phyloP scores from a whole-genome alignment of 345 rosid species.

The Sonneratia caseolaris region DNA sequence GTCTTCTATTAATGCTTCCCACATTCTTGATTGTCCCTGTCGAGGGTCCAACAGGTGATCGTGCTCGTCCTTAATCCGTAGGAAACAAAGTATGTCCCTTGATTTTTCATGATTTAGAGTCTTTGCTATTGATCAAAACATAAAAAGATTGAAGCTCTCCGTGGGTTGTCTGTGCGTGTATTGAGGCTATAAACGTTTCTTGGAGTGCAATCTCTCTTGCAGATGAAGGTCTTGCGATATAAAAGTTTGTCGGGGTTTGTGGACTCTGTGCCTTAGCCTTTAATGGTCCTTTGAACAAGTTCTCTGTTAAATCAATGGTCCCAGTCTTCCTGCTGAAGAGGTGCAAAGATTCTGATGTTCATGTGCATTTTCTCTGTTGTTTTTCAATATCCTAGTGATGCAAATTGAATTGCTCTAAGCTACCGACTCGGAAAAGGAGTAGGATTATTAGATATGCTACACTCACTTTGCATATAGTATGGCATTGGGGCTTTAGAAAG shows the following conservation, averaged over 20 bases:
- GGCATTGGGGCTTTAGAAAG: background rate
- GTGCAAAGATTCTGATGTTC: background rate
- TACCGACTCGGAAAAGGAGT: background rate
- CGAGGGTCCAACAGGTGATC: background rate
- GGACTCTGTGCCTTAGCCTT: background rate
- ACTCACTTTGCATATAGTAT: background rate
- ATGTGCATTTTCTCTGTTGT: background rate
- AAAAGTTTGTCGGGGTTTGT: background rate
- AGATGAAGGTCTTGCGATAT: background rate
- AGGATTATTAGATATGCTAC: too few species aligned
- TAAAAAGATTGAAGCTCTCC: background rate
- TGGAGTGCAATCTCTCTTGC: background rate
- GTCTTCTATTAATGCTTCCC: slow-evolving; percentile 6
- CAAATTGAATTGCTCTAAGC: background rate
- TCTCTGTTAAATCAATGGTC: background rate
- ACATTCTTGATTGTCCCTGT: slow-evolving; percentile 1
- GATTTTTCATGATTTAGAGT: background rate
- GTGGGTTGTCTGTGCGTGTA: too few species aligned
- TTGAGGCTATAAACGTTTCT: background rate
- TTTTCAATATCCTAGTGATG: background rate
- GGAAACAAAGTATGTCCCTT: background rate
- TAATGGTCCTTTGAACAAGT: background rate
- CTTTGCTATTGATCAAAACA: background rate
- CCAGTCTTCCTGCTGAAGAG: background rate
- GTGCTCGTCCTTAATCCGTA: background rate